A percentile compares a stretch with the other conserved stretches of the same genome.
Evolutionary conservation across 1,139 yeast genomes (phyloP).

Genomic region (Zygoascus meyerae): DNA sequence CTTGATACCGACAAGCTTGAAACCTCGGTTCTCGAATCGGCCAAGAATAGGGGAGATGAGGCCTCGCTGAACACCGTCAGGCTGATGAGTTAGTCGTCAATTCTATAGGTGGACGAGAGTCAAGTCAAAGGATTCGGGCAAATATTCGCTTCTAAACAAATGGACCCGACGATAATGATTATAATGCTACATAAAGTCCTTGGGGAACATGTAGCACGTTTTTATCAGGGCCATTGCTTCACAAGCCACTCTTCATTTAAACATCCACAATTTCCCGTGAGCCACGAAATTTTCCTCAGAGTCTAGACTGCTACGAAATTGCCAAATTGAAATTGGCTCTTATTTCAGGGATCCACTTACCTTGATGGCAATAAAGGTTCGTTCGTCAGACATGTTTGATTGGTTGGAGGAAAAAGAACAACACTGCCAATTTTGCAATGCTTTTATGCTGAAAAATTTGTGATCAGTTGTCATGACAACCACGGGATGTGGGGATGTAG

Average conservation of each 20-base stretch:
- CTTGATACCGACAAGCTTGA: conserved; percentile 95
- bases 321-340: too few relatives aligned
- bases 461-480: too few relatives aligned
- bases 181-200: too few relatives aligned
- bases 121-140: too few relatives aligned
- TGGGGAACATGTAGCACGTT: too few relatives aligned
- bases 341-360: conserved; percentile 20
- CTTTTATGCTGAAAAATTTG: conserved; percentile 2
- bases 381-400: conserved; percentile 55
- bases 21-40: conserved; percentile 97
- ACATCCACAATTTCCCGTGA: not conserved
- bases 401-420: conserved; percentile 1
- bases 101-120: too few relatives aligned
- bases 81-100: conserved; percentile 35
- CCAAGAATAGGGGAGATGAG: conserved; percentile 81
- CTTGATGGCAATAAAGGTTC: conserved; percentile 98
- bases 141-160: too few relatives aligned
- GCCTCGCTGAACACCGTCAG: conserved; percentile 99
- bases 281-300: not conserved
- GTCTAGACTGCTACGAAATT: too few relatives aligned
- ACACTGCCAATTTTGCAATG: not conserved
- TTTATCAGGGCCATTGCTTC: too few relatives aligned
- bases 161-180: not conserved
- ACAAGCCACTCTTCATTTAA: not conserved
- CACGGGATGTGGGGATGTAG: too few relatives aligned